Base-by-base conservation (phyloP, 2,329 filamentous ascomycete genomes). In the Penicillium decumbens region DNA sequence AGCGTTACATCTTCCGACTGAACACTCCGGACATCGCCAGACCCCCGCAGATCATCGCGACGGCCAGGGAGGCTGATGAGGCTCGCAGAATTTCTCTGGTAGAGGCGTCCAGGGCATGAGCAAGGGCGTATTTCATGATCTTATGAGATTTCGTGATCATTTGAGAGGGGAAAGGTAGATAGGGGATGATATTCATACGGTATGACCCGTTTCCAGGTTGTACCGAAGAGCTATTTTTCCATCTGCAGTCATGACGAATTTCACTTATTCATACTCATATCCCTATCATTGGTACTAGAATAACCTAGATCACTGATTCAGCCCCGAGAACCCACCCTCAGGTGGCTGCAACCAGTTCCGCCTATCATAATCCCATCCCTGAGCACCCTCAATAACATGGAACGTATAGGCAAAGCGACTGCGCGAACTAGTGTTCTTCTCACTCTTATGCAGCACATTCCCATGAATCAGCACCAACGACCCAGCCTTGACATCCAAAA, bases 381-480 rank as follows among this genome's bases (percentile, higher is more conserved):
- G 76, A 18, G 86, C 80, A 0, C 87, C 88, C 73, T 97, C 93
- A 64, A 97, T 97, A 50, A 95, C 82, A 75, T 98, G 93, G 69
- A 97, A 98, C 0, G 93, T 97, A 72, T 97, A 98, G 46, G 96
- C 95, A 66, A 93, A 95, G 58, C 92, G 79, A 20, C 91, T 90
- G 76, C 89, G 92, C 56, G 79, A 72, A 67, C 91, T 95, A 48
- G 81, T 79, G 68, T 98, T 98, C 77, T 81, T 88, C 80, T 95
- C 90, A 67, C 91, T 96, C 81, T 95, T 95, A 72, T 98, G 93
- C 74, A 97, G 68, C 61, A 96, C 73, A 70, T 97, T 97, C 1
- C 93, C 93, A 74, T 98, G 92, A 57, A 98, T 97, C 54, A 98
- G 73, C 41, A 97, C 90, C 69, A 98, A 70, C 41, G 87, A 88